phyloP scores from a whole-genome alignment of 148 eudicot species.

The Camellia japonica region DNA sequence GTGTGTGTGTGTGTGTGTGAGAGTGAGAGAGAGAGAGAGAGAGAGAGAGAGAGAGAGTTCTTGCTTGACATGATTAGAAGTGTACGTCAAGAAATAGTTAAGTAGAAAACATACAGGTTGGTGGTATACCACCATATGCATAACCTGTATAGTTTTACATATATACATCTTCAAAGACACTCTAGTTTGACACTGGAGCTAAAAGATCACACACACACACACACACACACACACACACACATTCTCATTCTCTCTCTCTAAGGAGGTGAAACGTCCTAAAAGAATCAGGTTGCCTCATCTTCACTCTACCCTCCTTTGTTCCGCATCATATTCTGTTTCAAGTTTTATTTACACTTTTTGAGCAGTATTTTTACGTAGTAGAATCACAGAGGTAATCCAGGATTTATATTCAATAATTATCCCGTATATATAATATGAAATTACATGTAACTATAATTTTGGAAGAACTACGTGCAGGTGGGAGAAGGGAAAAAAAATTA shows the following conservation, averaged over 20 bases:
- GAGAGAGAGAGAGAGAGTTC: conserved; percentile 12
- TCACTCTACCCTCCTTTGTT: conserved; percentile 26
- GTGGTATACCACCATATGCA: conserved; percentile 22
- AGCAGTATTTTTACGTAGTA: too few relatives aligned
- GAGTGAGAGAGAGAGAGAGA: background rate
- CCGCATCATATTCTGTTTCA: background rate
- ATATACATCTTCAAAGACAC: conserved; percentile 50
- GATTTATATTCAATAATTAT: too few relatives aligned
- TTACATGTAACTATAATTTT: too few relatives aligned
- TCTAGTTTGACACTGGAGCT: conserved; percentile 54
- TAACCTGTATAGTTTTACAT: conserved; percentile 1
- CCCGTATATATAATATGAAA: too few relatives aligned
- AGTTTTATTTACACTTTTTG: background rate
- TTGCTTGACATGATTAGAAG: conserved; percentile 26
- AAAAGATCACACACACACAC: conserved; percentile 3
- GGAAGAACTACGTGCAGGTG: too few relatives aligned
- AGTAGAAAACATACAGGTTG: conserved; percentile 16
- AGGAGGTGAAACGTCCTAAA: conserved; percentile 40
- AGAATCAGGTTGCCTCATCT: conserved; percentile 39
- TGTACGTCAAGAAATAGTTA: conserved; percentile 29
- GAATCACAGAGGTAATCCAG: too few relatives aligned
- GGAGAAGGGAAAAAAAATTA: too few relatives aligned
- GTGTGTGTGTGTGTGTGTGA: too few relatives aligned
- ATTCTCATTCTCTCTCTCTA: conserved; percentile 6
- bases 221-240: conserved; percentile 4